Percentiles rank a stretch among this genome's conserved stretches.
Evolutionary conservation across 164 flowering plant species (phyloP).

Genomic region (Buxus sempervirens): DNA sequence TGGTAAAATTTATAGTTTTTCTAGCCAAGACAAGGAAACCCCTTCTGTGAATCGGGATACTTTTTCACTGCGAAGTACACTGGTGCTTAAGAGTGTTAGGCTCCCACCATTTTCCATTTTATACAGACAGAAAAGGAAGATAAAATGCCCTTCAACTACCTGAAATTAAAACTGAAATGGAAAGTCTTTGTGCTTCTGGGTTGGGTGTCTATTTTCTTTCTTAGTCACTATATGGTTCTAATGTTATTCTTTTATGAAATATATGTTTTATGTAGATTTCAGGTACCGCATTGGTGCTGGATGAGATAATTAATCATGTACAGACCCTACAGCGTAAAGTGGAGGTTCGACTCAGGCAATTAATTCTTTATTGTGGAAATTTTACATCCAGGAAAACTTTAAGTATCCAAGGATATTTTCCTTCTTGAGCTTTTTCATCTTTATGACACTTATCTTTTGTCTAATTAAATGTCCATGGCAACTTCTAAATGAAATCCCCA

Average conservation of each 20-base stretch:
- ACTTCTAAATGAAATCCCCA: no score
- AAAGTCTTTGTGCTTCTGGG: neutral
- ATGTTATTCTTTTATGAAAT: neutral
- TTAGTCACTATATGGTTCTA: neutral
- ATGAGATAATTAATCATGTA: slow-evolving; percentile 92
- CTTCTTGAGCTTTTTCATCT: neutral
- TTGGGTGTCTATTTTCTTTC: neutral
- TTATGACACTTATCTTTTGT: neutral
- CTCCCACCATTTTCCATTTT: no score
- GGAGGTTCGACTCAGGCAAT: slow-evolving; percentile 48
- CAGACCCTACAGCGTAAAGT: slow-evolving; percentile 88
- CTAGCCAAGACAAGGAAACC: no score
- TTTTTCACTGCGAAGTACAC: no score
- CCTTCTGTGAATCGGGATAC: no score
- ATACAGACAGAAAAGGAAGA: no score
- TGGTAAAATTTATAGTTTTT: no score
- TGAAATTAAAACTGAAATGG: neutral
- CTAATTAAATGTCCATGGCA: no score
- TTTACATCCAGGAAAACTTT: neutral
- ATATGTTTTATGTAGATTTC: slow-evolving; percentile 54
- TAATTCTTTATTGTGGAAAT: neutral
- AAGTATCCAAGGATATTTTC: neutral
- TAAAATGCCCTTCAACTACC: no score
- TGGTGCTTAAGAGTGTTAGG: no score
- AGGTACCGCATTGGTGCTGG: slow-evolving; percentile 86